A percentile compares a stretch with the other conserved stretches of the same genome.
phyloP scores from a whole-genome alignment of 164 flowering plant species.

The Brasenia schreberi region DNA sequence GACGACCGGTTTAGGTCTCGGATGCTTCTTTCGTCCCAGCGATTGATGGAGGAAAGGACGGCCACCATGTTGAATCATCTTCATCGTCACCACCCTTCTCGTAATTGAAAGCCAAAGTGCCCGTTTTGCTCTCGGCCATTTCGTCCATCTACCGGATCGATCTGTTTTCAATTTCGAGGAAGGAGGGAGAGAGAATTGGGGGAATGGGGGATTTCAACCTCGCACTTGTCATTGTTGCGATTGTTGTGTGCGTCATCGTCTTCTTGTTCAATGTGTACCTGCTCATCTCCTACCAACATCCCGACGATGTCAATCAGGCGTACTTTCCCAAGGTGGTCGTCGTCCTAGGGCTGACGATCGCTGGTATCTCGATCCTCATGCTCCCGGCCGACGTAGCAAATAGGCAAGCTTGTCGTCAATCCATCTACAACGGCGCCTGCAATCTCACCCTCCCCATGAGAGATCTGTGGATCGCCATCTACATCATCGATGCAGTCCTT shows the following conservation, averaged over 20 bases:
- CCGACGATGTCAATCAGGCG: conserved; percentile 90
- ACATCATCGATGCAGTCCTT: conserved; percentile 76
- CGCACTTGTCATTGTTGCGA: conserved; percentile 79
- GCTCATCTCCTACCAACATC: conserved; percentile 87
- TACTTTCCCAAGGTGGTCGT: conserved; percentile 96
- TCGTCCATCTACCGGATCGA: too few species aligned
- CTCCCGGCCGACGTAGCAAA: conserved; percentile 98
- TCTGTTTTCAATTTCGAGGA: neutral
- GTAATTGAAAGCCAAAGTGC: too few species aligned
- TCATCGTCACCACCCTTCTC: too few species aligned
- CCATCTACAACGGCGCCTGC: conserved; percentile 95
- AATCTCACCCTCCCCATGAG: conserved; percentile 91
- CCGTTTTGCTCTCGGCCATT: too few species aligned
- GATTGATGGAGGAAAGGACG: too few species aligned
- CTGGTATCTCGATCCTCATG: conserved; percentile 89
- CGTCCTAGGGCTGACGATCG: conserved; percentile 79
- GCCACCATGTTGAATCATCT: too few species aligned
- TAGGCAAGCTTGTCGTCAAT: conserved; percentile 80
- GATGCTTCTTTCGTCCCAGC: too few species aligned
- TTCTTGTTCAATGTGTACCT: conserved; percentile 89
- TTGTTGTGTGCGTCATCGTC: conserved; percentile 68
- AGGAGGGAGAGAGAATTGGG: neutral
- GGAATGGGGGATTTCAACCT: conserved; percentile 96
- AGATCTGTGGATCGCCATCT: conserved; percentile 83
- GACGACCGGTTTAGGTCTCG: too few species aligned